phyloP scores from a whole-genome alignment of 2,329 filamentous ascomycete species.

The Colletotrichum horii region DNA sequence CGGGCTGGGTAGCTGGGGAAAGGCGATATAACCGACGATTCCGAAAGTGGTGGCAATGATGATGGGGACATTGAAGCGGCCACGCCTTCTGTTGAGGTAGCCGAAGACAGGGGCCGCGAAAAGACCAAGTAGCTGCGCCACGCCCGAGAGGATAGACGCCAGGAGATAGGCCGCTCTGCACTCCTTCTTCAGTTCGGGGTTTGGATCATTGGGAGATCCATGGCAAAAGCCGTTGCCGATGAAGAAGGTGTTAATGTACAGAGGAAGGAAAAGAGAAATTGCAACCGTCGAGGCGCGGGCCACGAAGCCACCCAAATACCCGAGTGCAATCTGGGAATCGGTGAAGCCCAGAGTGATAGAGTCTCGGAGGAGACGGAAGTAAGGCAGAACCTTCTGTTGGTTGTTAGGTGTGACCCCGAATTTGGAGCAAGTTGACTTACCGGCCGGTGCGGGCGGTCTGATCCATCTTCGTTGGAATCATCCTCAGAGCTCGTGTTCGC shows the following conservation, averaged over 20 bases:
- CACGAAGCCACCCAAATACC: conserved; percentile 93
- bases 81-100: conserved; percentile 75
- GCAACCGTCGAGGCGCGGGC: conserved; percentile 93
- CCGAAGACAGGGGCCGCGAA: conserved; percentile 88
- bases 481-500: not conserved
- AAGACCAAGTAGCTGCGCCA: conserved; percentile 85
- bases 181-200: conserved; percentile 79
- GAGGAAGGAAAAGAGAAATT: conserved; percentile 92
- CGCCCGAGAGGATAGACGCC: conserved; percentile 84
- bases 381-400: conserved; percentile 52
- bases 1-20: conserved; percentile 79
- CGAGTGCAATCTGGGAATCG: conserved; percentile 81
- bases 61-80: conserved; percentile 74
- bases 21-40: conserved; percentile 76
- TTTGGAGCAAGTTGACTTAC: conserved; percentile 26
- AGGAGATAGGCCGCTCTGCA: conserved; percentile 89
- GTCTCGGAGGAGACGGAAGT: conserved; percentile 64
- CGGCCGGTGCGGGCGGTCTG: conserved; percentile 26
- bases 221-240: conserved; percentile 81
- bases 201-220: conserved; percentile 66
- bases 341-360: conserved; percentile 74
- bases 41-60: conserved; percentile 75
- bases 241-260: conserved; percentile 92
- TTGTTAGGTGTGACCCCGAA: not conserved
- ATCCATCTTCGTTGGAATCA: conserved; percentile 18